phyloP scores from a whole-genome alignment of 208 protist genomes.

The Crithidia expoeki region DNA sequence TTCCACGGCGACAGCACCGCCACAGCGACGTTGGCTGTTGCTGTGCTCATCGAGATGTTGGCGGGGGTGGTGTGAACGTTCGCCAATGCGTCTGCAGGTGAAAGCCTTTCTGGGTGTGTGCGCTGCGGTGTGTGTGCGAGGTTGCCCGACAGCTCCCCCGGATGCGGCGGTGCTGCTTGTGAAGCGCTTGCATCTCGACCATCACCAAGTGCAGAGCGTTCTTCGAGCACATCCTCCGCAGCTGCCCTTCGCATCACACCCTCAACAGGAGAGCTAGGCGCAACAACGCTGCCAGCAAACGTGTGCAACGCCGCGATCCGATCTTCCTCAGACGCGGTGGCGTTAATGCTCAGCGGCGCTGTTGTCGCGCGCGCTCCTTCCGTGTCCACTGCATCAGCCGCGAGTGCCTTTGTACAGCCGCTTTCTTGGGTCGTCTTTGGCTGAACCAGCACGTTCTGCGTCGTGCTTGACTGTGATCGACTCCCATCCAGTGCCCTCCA shows the following conservation, averaged over 20 bases:
- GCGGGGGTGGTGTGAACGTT: not conserved
- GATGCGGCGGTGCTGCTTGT: not conserved
- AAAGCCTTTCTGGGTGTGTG: not conserved
- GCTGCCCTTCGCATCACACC: too few species aligned
- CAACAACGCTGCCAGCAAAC: not conserved
- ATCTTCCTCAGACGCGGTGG: constrained; percentile 16
- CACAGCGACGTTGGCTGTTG: not conserved
- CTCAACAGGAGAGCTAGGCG: not conserved
- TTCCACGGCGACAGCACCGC: not conserved
- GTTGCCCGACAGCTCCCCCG: not conserved
- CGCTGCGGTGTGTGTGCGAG: constrained; percentile 2
- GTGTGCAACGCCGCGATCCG: not conserved
- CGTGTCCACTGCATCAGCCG: not conserved
- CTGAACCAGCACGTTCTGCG: too few species aligned
- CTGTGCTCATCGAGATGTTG: not conserved
- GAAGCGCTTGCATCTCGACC: not conserved
- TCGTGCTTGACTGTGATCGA: too few species aligned
- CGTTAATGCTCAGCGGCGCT: constrained; percentile 33
- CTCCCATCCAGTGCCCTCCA: too few species aligned
- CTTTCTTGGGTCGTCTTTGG: too few species aligned
- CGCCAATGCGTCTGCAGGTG: not conserved
- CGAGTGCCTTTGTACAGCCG: not conserved
- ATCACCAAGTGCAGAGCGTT: not conserved
- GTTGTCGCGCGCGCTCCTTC: not conserved
- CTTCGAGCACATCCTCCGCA: not conserved